A percentile compares a stretch with the other conserved stretches of the same genome.
Evolutionary conservation across 371 early-diverging fungal genomes (phyloP).

Genomic region (Mucor plumbeus): DNA sequence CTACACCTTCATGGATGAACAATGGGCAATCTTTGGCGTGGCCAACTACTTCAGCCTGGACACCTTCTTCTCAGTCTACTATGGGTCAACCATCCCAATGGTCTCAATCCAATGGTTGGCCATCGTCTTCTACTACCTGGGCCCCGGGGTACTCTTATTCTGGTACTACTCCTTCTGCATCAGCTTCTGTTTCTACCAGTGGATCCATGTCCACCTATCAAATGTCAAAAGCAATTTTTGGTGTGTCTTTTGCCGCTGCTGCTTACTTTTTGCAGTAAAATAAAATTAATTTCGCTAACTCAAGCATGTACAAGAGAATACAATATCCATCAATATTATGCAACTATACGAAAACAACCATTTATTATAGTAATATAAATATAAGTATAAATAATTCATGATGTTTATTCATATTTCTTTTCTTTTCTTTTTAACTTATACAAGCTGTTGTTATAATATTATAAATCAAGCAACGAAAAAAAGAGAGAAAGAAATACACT

Average conservation of each 20-base stretch:
- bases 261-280: conserved; percentile 10
- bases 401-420: background rate
- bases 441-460: background rate
- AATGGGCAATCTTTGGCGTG: background rate
- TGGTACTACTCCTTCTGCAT: background rate
- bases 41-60: conserved; percentile 1
- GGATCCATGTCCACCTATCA: background rate
- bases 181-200: conserved; percentile 10
- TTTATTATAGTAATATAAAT: no score
- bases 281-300: background rate
- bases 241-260: conserved; percentile 9
- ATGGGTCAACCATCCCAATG: background rate
- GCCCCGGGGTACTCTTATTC: background rate
- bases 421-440: background rate
- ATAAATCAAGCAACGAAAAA: background rate
- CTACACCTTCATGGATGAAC: conserved; percentile 4
- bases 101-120: conserved; percentile 5
- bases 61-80: background rate
- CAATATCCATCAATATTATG: no score
- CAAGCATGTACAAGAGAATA: background rate
- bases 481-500: background rate
- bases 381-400: background rate
- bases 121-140: background rate
- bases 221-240: conserved; percentile 12
- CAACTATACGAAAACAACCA: no score